Percentiles rank a stretch among this genome's conserved stretches.
Conservation (phyloP, 2,329 filamentous ascomycete species). For the Lachnellula suecica region DNA sequence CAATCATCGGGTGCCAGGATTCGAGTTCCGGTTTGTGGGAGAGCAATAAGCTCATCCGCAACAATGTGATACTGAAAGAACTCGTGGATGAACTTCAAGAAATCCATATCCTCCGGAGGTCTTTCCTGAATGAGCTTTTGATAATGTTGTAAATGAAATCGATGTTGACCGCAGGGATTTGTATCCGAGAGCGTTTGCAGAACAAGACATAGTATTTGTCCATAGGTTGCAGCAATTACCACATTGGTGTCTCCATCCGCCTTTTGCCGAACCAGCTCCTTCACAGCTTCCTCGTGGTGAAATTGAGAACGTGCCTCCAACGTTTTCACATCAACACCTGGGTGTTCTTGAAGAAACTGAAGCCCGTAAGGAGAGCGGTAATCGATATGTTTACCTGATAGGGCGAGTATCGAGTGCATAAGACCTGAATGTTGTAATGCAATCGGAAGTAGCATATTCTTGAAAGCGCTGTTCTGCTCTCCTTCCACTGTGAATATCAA, state of each 20-base stretch:
- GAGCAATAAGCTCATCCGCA: slow-evolving; percentile 60
- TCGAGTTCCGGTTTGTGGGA: slow-evolving; percentile 36
- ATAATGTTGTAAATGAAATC: slow-evolving; percentile 77
- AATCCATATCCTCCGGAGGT: slow-evolving; percentile 63
- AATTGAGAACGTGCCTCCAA: slow-evolving; percentile 52
- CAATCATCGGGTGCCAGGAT: slow-evolving; percentile 22
- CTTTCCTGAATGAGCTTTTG: slow-evolving; percentile 65
- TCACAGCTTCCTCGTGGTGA: slow-evolving; percentile 55
- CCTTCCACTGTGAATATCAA: slow-evolving; percentile 79
- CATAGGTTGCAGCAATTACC: slow-evolving; percentile 55
- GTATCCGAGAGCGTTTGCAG: slow-evolving; percentile 58
- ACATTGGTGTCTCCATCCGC: slow-evolving; percentile 42
- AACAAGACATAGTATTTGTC: slow-evolving; percentile 62
- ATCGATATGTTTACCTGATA: slow-evolving; percentile 77
- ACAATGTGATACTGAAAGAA: slow-evolving; percentile 84
- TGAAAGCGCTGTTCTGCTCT: slow-evolving; percentile 77
- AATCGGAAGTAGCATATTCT: slow-evolving; percentile 79
- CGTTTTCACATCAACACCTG: slow-evolving; percentile 44
- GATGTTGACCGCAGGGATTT: slow-evolving; percentile 64
- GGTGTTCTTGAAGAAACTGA: slow-evolving; percentile 51
- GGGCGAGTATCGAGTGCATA: slow-evolving; percentile 86
- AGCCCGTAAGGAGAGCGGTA: slow-evolving; percentile 55
- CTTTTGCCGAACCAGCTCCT: slow-evolving; percentile 47
- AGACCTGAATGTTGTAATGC: slow-evolving; percentile 76
- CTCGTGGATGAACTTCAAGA: slow-evolving; percentile 69